Percentiles rank a stretch among this genome's conserved stretches.
Conservation (phyloP, 345 rosid species). For the Gossypium bickii region DNA sequence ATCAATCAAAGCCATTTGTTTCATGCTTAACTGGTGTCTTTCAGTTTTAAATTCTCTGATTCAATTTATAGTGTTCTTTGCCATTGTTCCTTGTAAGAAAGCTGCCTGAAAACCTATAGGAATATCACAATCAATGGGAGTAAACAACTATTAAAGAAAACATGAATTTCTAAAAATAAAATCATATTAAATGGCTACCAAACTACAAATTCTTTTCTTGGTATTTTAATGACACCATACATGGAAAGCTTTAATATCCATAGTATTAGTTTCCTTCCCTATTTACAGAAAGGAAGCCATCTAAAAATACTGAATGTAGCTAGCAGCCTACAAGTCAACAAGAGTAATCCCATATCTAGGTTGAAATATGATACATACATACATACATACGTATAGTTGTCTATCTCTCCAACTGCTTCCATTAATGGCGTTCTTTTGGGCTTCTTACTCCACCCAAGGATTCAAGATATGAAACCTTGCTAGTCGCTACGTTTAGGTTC, state of each 20-base stretch:
- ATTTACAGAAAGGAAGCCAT: slow-evolving; percentile 19
- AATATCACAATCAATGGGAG: not conserved
- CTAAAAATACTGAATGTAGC: slow-evolving; percentile 12
- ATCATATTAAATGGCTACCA: slow-evolving; percentile 15
- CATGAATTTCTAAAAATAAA: slow-evolving; percentile 4
- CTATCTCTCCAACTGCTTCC: not conserved
- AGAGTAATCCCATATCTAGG: not conserved
- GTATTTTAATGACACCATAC: slow-evolving; percentile 12
- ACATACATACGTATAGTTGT: not conserved
- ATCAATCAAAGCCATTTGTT: no score
- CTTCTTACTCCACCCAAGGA: slow-evolving; percentile 48
- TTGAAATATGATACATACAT: not conserved
- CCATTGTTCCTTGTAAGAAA: not conserved
- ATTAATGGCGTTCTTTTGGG: slow-evolving; percentile 52
- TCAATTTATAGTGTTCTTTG: not conserved
- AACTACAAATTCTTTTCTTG: slow-evolving; percentile 20
- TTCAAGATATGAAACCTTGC: slow-evolving; percentile 48
- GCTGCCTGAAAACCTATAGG: not conserved
- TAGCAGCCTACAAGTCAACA: slow-evolving; percentile 1
- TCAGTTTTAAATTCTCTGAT: no score
- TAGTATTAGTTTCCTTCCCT: slow-evolving; percentile 19
- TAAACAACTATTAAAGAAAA: not conserved
- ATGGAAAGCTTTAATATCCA: slow-evolving; percentile 15
- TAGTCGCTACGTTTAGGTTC: slow-evolving; percentile 28
- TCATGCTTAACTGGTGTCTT: no score